Evolutionary conservation across 352 stramenopile genomes (phyloP).

Genomic region (Phytophthora pini): DNA sequence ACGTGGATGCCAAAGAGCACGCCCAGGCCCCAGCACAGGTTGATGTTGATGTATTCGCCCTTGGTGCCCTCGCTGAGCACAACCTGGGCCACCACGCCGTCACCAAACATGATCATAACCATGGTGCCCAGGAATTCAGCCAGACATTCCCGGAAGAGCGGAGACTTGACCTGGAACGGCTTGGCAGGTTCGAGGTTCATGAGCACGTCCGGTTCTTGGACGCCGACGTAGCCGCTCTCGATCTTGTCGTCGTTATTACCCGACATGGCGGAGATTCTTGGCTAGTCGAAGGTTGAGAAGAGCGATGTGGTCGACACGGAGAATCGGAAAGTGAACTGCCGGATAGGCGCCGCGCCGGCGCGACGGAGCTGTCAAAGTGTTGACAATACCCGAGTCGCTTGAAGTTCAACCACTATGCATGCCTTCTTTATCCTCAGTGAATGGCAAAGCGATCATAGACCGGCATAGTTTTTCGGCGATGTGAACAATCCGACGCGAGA

Average conservation of each 20-base stretch:
- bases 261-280: constrained; percentile 19
- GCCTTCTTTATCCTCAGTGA: constrained; percentile 26
- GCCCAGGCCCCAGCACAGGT: constrained; percentile 74
- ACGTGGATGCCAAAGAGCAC: constrained; percentile 76
- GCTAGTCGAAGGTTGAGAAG: constrained; percentile 1
- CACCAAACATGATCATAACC: constrained; percentile 72
- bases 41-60: constrained; percentile 76
- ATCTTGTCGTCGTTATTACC: constrained; percentile 38
- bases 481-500: constrained; percentile 24
- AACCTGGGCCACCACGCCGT: constrained; percentile 69
- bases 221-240: constrained; percentile 42
- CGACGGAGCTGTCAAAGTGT: constrained; percentile 25
- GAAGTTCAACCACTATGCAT: constrained; percentile 37
- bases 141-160: constrained; percentile 59
- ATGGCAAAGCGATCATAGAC: constrained; percentile 35
- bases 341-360: neutral
- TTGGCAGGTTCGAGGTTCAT: constrained; percentile 36
- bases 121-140: constrained; percentile 72
- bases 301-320: constrained; percentile 16
- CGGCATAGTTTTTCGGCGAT: constrained; percentile 12
- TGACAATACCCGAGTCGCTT: constrained; percentile 31
- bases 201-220: constrained; percentile 34
- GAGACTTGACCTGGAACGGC: constrained; percentile 45
- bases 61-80: constrained; percentile 55
- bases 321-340: constrained; percentile 33